Evolutionary conservation across 495 filamentous ascomycete species (phyloP).

Genomic region (Haplographium delicatum): DNA sequence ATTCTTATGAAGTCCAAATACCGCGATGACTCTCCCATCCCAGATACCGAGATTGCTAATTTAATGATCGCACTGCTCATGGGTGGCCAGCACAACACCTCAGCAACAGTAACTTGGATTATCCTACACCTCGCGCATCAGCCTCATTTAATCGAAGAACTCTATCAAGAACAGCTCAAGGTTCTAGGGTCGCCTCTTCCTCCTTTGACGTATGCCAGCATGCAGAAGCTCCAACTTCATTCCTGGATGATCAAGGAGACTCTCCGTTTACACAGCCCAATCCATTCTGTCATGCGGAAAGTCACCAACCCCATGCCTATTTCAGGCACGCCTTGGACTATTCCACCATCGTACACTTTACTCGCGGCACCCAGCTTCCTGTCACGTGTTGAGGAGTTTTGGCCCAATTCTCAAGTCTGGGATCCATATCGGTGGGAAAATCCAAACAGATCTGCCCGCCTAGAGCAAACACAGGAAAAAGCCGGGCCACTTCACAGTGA

Average conservation of each 20-base stretch:
- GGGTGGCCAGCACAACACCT: slow-evolving; percentile 80
- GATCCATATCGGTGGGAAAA: slow-evolving; percentile 84
- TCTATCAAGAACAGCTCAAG: slow-evolving; percentile 66
- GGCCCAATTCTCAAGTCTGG: slow-evolving; percentile 74
- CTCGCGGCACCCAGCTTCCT: slow-evolving; percentile 78
- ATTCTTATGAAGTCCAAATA: slow-evolving; percentile 75
- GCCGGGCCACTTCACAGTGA: slow-evolving; percentile 29
- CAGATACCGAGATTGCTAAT: slow-evolving; percentile 77
- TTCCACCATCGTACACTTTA: slow-evolving; percentile 69
- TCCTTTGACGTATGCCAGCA: slow-evolving; percentile 58
- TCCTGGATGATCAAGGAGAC: slow-evolving; percentile 26
- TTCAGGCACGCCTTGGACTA: slow-evolving; percentile 67
- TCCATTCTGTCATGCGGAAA: slow-evolving; percentile 79
- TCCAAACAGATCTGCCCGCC: too few relatives aligned
- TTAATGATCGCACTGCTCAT: slow-evolving; percentile 89
- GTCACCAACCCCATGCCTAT: slow-evolving; percentile 74
- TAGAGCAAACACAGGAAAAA: slow-evolving; percentile 36
- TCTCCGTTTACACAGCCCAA: slow-evolving; percentile 38
- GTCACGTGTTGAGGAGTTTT: slow-evolving; percentile 60
- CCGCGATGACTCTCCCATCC: slow-evolving; percentile 62
- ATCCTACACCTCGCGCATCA: slow-evolving; percentile 68
- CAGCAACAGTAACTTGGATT: slow-evolving; percentile 72
- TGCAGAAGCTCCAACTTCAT: slow-evolving; percentile 63
- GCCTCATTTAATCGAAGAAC: slow-evolving; percentile 64
- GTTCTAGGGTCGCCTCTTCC: slow-evolving; percentile 57